Evolutionary conservation across 495 filamentous ascomycete species (phyloP), one percentile per base, ranked within the genome.

Genomic region (Penicillium turbatum): DNA sequence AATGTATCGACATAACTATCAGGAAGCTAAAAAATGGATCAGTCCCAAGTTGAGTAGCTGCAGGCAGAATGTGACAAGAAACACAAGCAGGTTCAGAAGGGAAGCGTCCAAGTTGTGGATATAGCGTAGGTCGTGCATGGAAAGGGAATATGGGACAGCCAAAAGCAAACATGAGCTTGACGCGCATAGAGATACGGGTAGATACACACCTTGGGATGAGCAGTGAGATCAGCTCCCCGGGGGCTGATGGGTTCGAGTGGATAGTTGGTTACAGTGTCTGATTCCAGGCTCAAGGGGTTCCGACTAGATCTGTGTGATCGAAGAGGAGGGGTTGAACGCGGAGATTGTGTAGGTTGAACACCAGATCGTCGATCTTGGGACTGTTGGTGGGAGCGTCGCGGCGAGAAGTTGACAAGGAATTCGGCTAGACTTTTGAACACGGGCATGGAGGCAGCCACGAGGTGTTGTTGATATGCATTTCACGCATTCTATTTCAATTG

Each of bases 1-100:
- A 46, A 44, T 51, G 40, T 53, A 53, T 66, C 63, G 60, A 58
- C 72, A 74, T 74, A 65, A 58, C 65, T 71, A 36, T 59, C 56
- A 49, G 40, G 24, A 10, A 47, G 34, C 66, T 70, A 29, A 46
- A 4, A 16, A 13, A 40, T 15, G 3, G 19, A 54, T 57, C 17
- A 66, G 60, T 47, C 15, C 31, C n/a, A 29, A 30, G 15, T 29
- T 15, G 15, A 24, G 24, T 29, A 36, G 10, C 35, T 30, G 48
- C 44, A 36, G 45, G 15, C 48, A 48, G 54, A 13, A 10, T 17
- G 10, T n/a, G 4, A 16, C 10, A 42, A 51, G 38, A 17, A 8
- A 35, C 13, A 6, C 11, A n/a, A 1, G 30, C 13, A 8, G 8
- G 21, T 0, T 7, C 6, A n/a, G 39, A 5, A 24, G 16, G 27